A percentile compares a stretch with the other conserved stretches of the same genome.
Evolutionary conservation across 208 protist species (phyloP).

Genomic region (Naegleria gruberi): DNA sequence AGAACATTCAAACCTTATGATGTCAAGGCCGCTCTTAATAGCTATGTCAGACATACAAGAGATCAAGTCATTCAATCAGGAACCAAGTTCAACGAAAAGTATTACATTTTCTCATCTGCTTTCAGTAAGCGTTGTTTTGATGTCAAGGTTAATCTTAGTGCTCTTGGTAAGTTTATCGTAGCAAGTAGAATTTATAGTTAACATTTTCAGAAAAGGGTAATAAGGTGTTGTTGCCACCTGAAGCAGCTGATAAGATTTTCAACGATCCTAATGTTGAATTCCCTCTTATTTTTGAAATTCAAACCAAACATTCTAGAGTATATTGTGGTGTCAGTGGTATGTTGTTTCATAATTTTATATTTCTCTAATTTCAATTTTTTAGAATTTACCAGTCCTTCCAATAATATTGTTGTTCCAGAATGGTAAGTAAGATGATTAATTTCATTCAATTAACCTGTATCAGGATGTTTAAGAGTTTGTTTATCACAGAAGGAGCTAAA

Average conservation of each 20-base stretch:
- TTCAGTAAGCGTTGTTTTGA: not conserved
- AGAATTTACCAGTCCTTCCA: not conserved
- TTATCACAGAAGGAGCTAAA: not conserved
- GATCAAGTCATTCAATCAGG: not conserved
- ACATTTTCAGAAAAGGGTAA: constrained; percentile 3
- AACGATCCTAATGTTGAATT: not conserved
- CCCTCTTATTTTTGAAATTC: not conserved
- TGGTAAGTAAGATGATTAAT: too few species aligned
- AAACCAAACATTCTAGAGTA: not conserved
- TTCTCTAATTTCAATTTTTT: not conserved
- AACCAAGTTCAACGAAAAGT: not conserved
- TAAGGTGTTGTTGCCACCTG: not conserved
- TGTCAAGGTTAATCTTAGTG: not conserved
- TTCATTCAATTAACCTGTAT: too few species aligned
- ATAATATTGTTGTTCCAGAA: constrained; percentile 1
- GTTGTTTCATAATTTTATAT: not conserved
- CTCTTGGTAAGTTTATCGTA: too few species aligned
- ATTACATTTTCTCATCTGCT: not conserved
- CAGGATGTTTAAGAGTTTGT: not conserved
- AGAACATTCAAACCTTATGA: not conserved
- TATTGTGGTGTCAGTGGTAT: constrained; percentile 10
- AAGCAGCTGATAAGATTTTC: not conserved
- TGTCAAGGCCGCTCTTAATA: not conserved
- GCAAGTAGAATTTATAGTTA: too few species aligned
- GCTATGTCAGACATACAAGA: not conserved